These are phyloP conservation scores for Pittosporum tobira DNA, from an alignment of 129 eudicot species.

Conservation along the genomic window DNA sequence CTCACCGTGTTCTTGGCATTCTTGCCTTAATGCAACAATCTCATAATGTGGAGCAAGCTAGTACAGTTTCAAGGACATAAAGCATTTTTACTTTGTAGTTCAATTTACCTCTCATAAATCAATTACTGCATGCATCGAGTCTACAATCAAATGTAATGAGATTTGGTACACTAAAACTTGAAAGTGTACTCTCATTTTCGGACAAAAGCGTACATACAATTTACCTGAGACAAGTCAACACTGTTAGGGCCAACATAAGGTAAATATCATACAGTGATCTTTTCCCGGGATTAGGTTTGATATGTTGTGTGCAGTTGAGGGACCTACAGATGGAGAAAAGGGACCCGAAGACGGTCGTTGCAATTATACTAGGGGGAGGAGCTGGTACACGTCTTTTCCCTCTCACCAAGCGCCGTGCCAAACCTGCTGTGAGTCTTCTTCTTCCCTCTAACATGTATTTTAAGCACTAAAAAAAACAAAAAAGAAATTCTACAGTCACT, in stretches of 20 bases:
- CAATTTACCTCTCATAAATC: neutral
- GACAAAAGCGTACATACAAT: too few species aligned
- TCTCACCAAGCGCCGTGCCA: constrained; percentile 85
- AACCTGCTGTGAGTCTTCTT: constrained; percentile 66
- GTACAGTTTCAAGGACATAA: neutral
- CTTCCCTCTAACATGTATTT: neutral
- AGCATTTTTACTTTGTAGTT: neutral
- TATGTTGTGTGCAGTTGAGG: constrained; percentile 39
- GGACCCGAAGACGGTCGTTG: constrained; percentile 69
- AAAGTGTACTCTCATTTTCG: too few species aligned
- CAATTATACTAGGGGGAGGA: constrained; percentile 88
- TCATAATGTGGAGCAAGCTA: neutral
- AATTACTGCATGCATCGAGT: too few species aligned
- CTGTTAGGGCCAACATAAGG: too few species aligned
- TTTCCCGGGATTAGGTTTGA: neutral
- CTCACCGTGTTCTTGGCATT: too few species aligned
- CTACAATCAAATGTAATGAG: too few species aligned
- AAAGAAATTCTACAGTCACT: neutral
- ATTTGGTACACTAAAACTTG: too few species aligned
- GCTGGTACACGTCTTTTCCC: constrained; percentile 98
- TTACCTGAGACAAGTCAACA: too few species aligned
- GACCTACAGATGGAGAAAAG: constrained; percentile 66
- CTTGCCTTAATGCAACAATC: neutral
- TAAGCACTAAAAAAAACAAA: too few species aligned
- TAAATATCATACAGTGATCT: neutral